phyloP scores from a whole-genome alignment of 441 rosid species.

The Mallotus japonicus region DNA sequence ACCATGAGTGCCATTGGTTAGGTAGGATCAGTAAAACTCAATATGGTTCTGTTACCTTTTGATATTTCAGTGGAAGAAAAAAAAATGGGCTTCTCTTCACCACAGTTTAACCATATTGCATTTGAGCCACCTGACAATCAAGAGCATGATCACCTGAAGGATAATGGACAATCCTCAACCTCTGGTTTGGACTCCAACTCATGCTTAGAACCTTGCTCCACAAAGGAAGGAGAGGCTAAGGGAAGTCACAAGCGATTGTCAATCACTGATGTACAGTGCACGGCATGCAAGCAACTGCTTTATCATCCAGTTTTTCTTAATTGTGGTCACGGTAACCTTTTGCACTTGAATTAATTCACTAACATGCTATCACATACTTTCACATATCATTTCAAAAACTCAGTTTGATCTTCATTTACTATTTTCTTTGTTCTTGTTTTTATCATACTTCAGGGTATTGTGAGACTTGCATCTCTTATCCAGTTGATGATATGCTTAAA shows the following conservation, averaged over 20 bases:
- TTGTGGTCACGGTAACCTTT: slow-evolving; percentile 77
- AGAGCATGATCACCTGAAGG: slow-evolving; percentile 24
- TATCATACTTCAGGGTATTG: slow-evolving; percentile 54
- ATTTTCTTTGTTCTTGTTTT: background rate
- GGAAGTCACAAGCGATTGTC: slow-evolving; percentile 33
- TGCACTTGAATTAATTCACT: slow-evolving; percentile 4
- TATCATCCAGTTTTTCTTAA: slow-evolving; percentile 64
- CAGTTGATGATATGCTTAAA: slow-evolving; percentile 38
- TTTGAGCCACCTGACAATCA: slow-evolving; percentile 23
- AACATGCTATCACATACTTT: background rate
- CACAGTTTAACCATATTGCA: slow-evolving; percentile 43
- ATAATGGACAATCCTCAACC: slow-evolving; percentile 22
- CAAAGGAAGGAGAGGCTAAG: slow-evolving; percentile 26
- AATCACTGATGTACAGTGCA: slow-evolving; percentile 52
- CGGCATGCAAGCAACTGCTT: slow-evolving; percentile 63
- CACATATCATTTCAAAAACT: background rate
- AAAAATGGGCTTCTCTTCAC: slow-evolving; percentile 38
- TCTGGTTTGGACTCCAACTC: slow-evolving; percentile 14
- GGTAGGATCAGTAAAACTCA: no score
- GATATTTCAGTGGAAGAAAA: slow-evolving; percentile 60
- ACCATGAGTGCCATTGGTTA: no score
- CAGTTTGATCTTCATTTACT: background rate
- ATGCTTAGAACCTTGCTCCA: slow-evolving; percentile 18
- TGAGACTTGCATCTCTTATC: slow-evolving; percentile 47
- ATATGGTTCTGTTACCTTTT: slow-evolving; percentile 7